Evolutionary conservation across 1,284 basidiomycete genomes (phyloP).

Genomic region (Ceraceosorus guamensis): DNA sequence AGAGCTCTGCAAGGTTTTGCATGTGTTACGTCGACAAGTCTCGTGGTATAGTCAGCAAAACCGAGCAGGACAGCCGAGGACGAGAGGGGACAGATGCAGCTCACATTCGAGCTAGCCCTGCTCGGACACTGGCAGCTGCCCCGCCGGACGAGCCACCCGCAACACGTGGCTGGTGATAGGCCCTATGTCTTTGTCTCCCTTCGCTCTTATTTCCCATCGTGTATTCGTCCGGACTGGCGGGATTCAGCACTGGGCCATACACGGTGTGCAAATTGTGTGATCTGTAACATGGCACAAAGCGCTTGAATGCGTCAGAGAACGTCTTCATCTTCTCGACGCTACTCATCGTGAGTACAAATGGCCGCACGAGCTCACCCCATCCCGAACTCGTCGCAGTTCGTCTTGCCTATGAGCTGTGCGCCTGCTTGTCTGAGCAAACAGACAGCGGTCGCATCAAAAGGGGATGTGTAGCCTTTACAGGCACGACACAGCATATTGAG

Average conservation of each 20-base stretch:
- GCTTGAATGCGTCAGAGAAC: neutral
- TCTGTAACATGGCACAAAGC: neutral
- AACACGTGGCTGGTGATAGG: neutral
- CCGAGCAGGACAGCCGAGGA: too few relatives aligned
- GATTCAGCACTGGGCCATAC: conserved; percentile 36
- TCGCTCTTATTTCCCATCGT: neutral
- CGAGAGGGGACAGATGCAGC: neutral
- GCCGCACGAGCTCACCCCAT: conserved; percentile 60
- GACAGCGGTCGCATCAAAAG: conserved; percentile 83
- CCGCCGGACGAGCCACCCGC: conserved; percentile 52
- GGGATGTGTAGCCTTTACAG: conserved; percentile 57
- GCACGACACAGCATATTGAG: neutral
- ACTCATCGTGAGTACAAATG: conserved; percentile 48
- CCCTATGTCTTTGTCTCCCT: neutral
- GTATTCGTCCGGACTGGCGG: conserved; percentile 8
- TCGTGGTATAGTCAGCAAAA: too few relatives aligned
- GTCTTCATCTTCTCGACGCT: neutral
- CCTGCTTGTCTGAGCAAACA: conserved; percentile 60
- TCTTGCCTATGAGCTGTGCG: conserved; percentile 72
- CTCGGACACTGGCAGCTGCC: conserved; percentile 38
- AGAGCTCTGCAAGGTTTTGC: conserved; percentile 54
- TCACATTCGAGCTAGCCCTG: conserved; percentile 30
- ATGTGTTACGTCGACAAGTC: too few relatives aligned
- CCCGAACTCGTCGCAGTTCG: conserved; percentile 96
- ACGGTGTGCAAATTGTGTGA: conserved; percentile 34